Evolutionary conservation across 2,329 filamentous ascomycete species (phyloP), one percentile per base, ranked within the genome.

Genomic region (Aureobasidium leucospermi): DNA sequence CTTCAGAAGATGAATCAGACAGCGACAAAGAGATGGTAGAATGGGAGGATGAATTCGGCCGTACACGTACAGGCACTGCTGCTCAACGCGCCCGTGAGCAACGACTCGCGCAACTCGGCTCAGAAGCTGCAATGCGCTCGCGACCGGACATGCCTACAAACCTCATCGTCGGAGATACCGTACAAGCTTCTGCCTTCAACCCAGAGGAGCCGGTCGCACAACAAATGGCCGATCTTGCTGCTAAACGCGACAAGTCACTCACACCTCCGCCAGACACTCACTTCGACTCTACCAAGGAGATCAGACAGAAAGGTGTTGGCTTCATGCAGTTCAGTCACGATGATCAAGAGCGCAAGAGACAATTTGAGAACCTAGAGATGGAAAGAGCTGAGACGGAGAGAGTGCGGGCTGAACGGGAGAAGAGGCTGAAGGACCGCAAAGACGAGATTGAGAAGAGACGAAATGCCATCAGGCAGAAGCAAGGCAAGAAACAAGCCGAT

Each of bases 281-380:
- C 74, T 99, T 97, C 74, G 88, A 96, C 71, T 90, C 90, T 1
- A 82, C 83, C 62, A 81, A 81, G 62, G 94, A 99, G 79, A 85
- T 96, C 51, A 80, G 94, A 62, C 90, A 85, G 46, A 93, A 94
- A 67, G 94, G 94, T 4, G 89, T 89, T 0, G 94, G 89, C 0
- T 99, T 97, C 75, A 96, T 91, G 76, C 85, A 88, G 60, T 97
- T 99, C 70, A 90, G 87, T 61, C 83, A 82, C 64, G 88, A 96
- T 71, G 85, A 87, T 68, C 85, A 82, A 64, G 78, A 79, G 64
- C 74, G 82, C 49, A 78, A 86, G 69, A 73, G 74, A 67, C 89
- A 97, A 79, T 96, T 97, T 89, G 80, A 83, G 65, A 81, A 79
- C 46, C 76, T 96, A 59, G 81, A 84, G 63, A 78, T 79, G 65